A percentile compares a stretch with the other conserved stretches of the same genome.
Evolutionary conservation across 1,284 basidiomycete genomes (phyloP).

Genomic region (Phenoliferia sp.): DNA sequence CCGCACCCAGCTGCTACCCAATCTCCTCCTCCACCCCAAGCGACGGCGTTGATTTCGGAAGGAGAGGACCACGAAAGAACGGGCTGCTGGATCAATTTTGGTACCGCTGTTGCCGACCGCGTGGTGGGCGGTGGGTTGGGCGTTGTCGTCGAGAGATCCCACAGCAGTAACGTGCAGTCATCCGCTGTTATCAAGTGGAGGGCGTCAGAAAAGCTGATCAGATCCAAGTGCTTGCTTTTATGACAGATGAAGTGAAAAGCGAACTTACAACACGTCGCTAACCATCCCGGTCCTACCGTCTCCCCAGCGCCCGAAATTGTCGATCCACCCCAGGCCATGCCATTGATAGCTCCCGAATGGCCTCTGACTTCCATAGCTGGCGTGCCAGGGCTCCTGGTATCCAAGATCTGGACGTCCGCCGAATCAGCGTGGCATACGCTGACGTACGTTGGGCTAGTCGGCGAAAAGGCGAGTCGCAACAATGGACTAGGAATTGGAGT

Average conservation of each 20-base stretch:
- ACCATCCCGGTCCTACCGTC: slow-evolving; percentile 67
- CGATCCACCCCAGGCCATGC: slow-evolving; percentile 74
- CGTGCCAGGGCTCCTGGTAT: slow-evolving; percentile 88
- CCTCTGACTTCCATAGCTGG: slow-evolving; percentile 84
- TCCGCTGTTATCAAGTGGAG: slow-evolving; percentile 56
- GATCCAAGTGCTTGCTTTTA: not conserved
- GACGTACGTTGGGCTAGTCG: slow-evolving; percentile 80
- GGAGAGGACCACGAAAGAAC: slow-evolving; percentile 75
- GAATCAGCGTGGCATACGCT: slow-evolving; percentile 91
- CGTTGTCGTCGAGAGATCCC: slow-evolving; percentile 58
- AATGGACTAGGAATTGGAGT: slow-evolving; percentile 50
- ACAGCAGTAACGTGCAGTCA: slow-evolving; percentile 82
- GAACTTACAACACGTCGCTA: slow-evolving; percentile 54
- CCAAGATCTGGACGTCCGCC: slow-evolving; percentile 76
- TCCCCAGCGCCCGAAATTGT: slow-evolving; percentile 28
- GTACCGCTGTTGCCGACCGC: slow-evolving; percentile 18
- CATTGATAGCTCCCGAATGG: slow-evolving; percentile 71
- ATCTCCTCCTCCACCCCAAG: slow-evolving; percentile 67
- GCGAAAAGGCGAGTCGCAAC: slow-evolving; percentile 78
- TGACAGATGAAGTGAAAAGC: not conserved
- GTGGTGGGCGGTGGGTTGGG: slow-evolving; percentile 44
- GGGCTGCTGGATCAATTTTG: slow-evolving; percentile 57
- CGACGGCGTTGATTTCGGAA: slow-evolving; percentile 75
- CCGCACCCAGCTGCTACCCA: slow-evolving; percentile 88
- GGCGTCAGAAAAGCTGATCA: not conserved